Conservation (phyloP, 2,329 filamentous ascomycete species). For the Aspergillus puulaauensis region DNA sequence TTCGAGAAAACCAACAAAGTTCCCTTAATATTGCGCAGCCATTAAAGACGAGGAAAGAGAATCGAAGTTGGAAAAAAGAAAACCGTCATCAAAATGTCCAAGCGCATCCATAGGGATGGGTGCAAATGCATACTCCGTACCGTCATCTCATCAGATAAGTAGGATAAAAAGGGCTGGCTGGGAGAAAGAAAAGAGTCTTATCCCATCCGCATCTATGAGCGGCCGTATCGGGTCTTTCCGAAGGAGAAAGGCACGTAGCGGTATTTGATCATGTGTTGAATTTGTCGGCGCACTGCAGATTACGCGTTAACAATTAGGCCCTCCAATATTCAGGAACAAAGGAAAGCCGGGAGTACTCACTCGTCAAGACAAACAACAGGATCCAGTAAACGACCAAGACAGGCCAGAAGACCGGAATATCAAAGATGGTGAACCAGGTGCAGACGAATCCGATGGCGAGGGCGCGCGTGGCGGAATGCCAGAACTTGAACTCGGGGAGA, state of each 20-base stretch:
- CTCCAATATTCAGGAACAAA: not conserved
- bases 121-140: conserved; percentile 1
- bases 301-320: conserved; percentile 13
- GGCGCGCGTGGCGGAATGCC: conserved; percentile 91
- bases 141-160: conserved; percentile 9
- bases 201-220: conserved; percentile 26
- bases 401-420: conserved; percentile 98
- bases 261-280: conserved; percentile 99
- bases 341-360: conserved; percentile 55
- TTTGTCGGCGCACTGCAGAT: conserved; percentile 86
- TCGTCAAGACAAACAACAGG: conserved; percentile 92
- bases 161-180: not conserved
- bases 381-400: conserved; percentile 98
- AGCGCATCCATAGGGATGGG: not conserved
- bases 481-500: conserved; percentile 99
- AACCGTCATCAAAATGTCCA: not conserved
- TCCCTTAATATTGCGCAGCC: not conserved
- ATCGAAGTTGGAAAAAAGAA: not conserved
- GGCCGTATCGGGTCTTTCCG: conserved; percentile 77
- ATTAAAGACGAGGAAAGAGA: not conserved
- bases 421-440: conserved; percentile 91
- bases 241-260: conserved; percentile 93
- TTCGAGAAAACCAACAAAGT: not conserved
- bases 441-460: conserved; percentile 80
- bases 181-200: conserved; percentile 1